Base-by-base conservation (phyloP, 306 rosid species). In the Corylus americana region DNA sequence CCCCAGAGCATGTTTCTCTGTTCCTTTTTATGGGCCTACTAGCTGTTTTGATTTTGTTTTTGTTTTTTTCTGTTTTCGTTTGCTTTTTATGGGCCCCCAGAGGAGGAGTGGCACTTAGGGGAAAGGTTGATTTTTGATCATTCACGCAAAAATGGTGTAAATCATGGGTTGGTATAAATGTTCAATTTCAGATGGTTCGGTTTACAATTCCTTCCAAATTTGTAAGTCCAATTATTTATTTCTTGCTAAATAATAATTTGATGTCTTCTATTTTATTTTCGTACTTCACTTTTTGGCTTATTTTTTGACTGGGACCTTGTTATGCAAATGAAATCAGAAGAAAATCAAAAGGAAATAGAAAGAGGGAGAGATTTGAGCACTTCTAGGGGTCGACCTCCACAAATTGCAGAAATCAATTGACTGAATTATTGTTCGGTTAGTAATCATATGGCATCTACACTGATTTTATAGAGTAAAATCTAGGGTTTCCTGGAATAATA, bases 131-230 rank as follows among this genome's bases (percentile, higher is more conserved):
- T 22, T 70, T 7, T 10, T 14, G 85, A 83, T 86, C 82, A 66
- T 83, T 72, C 87, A 78, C 81, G 85, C 85, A 83, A 80, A 73
- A 83, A 78, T 83, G 89, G 53, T 76, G 85, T 22, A 71, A 83
- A 72, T 83, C 11, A 64, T 77, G 83, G 81, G 81, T 85, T 74
- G 51, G 45, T 78, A 62, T 47, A 42, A 14, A 9, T 67, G 50
- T 67, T 35, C 71, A 18, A 10, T 39, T 35, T 67, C 71, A 5
- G 71, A 59, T 58, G 35, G 35, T 58, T 8, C 22, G 22, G 64
- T 58, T 2, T 58, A 22, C 64, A 59, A 6, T 22, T 22, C 66
- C 31, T 58, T 58, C 13, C 22, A 58, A 58, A 25, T 9, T 49
- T 8, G 68, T 29, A 62, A 62, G 68, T 62, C 8, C n/a, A 29